phyloP scores from a whole-genome alignment of 2,329 filamentous ascomycete genomes.

The Aspergillus bombycis region DNA sequence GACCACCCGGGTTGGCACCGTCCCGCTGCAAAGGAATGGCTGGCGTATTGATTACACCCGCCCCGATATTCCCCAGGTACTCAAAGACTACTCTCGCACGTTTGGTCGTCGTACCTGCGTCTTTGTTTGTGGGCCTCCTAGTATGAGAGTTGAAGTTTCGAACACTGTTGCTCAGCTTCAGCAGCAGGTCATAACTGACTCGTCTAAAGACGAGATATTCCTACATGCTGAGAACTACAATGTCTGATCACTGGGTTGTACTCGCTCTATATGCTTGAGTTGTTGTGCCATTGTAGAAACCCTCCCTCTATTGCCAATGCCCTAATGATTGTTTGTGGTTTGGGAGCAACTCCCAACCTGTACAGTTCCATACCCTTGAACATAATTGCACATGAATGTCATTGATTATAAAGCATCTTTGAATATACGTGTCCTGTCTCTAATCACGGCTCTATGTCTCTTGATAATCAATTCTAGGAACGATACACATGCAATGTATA shows the following conservation, averaged over 20 bases:
- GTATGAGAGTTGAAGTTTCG: constrained; percentile 87
- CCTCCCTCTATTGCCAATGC: neutral
- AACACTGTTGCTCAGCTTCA: constrained; percentile 82
- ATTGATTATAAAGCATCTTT: constrained; percentile 11
- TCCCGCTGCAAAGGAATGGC: constrained; percentile 64
- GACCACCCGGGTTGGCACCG: constrained; percentile 87
- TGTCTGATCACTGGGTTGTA: constrained; percentile 54
- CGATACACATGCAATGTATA: constrained; percentile 3
- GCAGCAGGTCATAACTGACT: constrained; percentile 77
- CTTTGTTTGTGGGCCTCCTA: constrained; percentile 87
- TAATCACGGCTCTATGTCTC: constrained; percentile 3
- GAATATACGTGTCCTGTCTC: neutral
- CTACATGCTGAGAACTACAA: constrained; percentile 96
- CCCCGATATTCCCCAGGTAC: constrained; percentile 83
- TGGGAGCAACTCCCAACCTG: neutral
- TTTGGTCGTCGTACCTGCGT: constrained; percentile 83
- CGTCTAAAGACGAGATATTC: constrained; percentile 84
- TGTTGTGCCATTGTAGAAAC: neutral
- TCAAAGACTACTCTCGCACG: constrained; percentile 78
- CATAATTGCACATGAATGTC: constrained; percentile 4
- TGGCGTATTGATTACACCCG: constrained; percentile 93
- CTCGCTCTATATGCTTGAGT: neutral
- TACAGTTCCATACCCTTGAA: constrained; percentile 8
- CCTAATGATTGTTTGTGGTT: constrained; percentile 3
- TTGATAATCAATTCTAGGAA: neutral